Base-by-base conservation (phyloP, 768 basidiomycete genomes). In the Aureoboletus auriporus region DNA sequence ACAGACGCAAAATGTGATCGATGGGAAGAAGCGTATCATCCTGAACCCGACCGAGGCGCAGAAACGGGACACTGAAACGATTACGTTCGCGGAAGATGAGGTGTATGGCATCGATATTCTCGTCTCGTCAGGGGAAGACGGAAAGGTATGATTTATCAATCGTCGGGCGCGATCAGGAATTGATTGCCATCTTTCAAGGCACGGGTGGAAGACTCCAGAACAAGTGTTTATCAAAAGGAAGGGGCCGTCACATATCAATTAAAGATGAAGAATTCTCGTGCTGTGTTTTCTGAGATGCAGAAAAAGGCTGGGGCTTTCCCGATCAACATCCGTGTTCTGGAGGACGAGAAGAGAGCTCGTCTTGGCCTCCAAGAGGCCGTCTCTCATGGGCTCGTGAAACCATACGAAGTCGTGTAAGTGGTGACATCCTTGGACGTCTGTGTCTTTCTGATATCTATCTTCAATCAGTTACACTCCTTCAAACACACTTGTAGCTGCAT, bases 281-380 rank as follows among this genome's bases (percentile, higher is more conserved):
- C 86, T n/a, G 86, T 95, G 36, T 98, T 97, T 73, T 89, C 89
- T 42, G 95, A 98, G 70, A 90, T 97, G 60, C 90, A 94, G 72
- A 94, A 93, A 77, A 98, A 97, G 71, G 91, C 96, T 36, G 95
- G 95, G 23, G 79, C 92, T 5, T 98, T 99, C 83, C 95, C 96
- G 30, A 97, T 99, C 78, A 97, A 94, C 60, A 80, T 99, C 54
- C 90, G 96, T 53, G 77, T 78, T 39, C 78, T 98, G 49, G 95
- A 95, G 55, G 95, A 98, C 62, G 95, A 98, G 78, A 94, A 94
- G 72, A 82, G 91, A 45, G 86, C 92, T 26, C 84, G 95, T 33
- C 86, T 98, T 78, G 96, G 95, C 56, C 78, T 98, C 30, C 86
- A 89, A 65, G 96, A 98, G 72, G 94, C 95, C 41, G 92, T 94